phyloP scores from a whole-genome alignment of 768 basidiomycete genomes.

The Peribolospora kevripleyi region DNA sequence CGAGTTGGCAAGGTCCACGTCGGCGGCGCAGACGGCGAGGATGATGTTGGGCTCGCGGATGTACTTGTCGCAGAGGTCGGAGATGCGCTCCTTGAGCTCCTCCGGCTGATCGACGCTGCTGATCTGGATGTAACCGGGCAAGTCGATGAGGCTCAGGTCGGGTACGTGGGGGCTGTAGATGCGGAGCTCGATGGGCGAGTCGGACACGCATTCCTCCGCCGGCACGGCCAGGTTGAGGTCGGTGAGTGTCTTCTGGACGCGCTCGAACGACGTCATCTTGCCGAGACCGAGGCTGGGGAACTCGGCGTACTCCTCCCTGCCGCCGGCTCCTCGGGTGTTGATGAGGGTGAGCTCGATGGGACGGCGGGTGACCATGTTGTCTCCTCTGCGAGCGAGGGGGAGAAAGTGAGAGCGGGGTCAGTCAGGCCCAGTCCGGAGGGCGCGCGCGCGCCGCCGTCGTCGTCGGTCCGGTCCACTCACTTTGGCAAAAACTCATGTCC shows the following conservation, averaged over 20 bases:
- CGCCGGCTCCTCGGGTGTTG: conserved; percentile 34
- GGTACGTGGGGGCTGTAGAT: conserved; percentile 92
- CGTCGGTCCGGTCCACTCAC: conserved; percentile 31
- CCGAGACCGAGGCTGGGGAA: conserved; percentile 76
- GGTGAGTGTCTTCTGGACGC: conserved; percentile 73
- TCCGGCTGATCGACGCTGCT: conserved; percentile 89
- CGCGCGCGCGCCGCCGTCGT: not conserved
- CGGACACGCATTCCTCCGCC: conserved; percentile 66
- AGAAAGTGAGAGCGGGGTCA: not conserved
- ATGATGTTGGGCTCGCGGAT: conserved; percentile 99
- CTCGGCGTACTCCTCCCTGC: conserved; percentile 45
- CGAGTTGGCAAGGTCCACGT: conserved; percentile 94
- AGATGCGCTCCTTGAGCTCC: conserved; percentile 74
- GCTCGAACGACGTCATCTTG: conserved; percentile 69
- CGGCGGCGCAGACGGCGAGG: conserved; percentile 92
- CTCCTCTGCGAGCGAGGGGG: conserved; percentile 38
- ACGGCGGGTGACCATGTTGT: conserved; percentile 97
- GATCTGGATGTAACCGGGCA: conserved; percentile 93
- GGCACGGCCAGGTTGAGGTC: conserved; percentile 90
- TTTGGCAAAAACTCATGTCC: conserved; percentile 96
- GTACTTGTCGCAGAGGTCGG: conserved; percentile 71
- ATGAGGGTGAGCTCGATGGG: conserved; percentile 95
- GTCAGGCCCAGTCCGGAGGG: not conserved
- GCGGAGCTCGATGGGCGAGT: conserved; percentile 83
- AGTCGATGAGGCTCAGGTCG: conserved; percentile 87